phyloP scores from a whole-genome alignment of 2,329 filamentous ascomycete genomes.

The Davidsoniella neocaledoniae region DNA sequence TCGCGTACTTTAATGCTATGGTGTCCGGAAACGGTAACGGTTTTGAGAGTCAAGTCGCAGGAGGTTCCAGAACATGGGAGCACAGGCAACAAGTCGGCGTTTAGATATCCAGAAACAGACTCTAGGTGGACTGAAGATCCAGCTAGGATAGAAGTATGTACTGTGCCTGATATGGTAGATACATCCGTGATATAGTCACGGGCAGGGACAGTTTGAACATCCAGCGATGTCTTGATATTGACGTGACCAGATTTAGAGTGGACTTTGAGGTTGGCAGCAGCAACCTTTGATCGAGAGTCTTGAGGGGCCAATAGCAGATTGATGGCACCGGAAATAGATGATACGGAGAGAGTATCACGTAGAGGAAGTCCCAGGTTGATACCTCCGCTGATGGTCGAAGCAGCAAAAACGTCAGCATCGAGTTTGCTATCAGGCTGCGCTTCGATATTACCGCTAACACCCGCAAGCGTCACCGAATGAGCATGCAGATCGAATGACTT shows the following conservation, averaged over 20 bases:
- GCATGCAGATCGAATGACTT: neutral
- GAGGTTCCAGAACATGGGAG: neutral
- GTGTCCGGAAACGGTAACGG: neutral
- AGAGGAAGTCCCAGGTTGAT: too few species aligned
- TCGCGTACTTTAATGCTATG: neutral
- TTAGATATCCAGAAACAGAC: neutral
- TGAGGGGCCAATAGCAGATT: too few species aligned
- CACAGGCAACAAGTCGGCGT: neutral
- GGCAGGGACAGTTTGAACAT: neutral
- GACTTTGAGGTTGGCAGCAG: too few species aligned
- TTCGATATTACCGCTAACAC: too few species aligned
- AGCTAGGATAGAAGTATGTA: neutral
- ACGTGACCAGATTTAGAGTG: too few species aligned
- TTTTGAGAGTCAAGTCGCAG: neutral
- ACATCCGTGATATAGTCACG: slow-evolving; percentile 1
- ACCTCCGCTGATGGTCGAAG: too few species aligned
- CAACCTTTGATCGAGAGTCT: too few species aligned
- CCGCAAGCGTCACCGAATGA: neutral
- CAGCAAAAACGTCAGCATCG: too few species aligned
- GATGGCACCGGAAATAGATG: too few species aligned
- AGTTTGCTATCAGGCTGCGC: too few species aligned
- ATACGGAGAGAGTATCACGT: too few species aligned
- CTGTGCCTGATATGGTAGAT: neutral
- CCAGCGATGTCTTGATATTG: too few species aligned
- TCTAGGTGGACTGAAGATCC: neutral